Evolutionary conservation across 1,139 yeast genomes (phyloP).

Genomic region (Suhomyces panamericanus): DNA sequence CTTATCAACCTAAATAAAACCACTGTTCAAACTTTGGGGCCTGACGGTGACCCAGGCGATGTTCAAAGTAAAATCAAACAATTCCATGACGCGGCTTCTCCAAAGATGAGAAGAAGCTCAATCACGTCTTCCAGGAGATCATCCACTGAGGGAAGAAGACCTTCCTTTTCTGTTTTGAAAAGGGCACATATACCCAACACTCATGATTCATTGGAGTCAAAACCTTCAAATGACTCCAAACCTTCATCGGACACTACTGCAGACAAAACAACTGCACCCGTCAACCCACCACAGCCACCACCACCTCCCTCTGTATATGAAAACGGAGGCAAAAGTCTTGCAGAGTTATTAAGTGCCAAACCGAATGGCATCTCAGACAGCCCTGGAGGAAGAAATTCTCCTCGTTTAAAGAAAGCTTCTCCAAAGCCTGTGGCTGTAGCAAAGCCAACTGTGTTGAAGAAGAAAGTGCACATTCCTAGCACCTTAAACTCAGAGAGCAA

Average conservation of each 20-base stretch:
- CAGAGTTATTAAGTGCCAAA: slow-evolving; percentile 36
- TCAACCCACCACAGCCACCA: slow-evolving; percentile 4
- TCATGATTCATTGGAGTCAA: neutral
- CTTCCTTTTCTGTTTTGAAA: slow-evolving; percentile 20
- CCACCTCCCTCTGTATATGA: slow-evolving; percentile 19
- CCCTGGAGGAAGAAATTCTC: slow-evolving; percentile 18
- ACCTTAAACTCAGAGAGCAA: neutral
- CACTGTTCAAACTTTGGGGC: slow-evolving; percentile 54
- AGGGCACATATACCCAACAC: slow-evolving; percentile 7
- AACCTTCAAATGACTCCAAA: slow-evolving; percentile 8
- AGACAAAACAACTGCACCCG: neutral
- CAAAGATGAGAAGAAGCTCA: slow-evolving; percentile 18
- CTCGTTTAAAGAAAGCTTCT: slow-evolving; percentile 21
- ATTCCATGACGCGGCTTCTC: slow-evolving; percentile 16
- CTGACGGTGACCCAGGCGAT: slow-evolving; percentile 21
- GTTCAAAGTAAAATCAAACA: slow-evolving; percentile 19
- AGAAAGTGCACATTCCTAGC: slow-evolving; percentile 24
- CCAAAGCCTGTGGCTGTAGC: slow-evolving; percentile 27
- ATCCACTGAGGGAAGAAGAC: slow-evolving; percentile 20
- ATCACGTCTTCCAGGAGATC: slow-evolving; percentile 15
- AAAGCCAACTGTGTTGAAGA: slow-evolving; percentile 45
- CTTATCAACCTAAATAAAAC: slow-evolving; percentile 56
- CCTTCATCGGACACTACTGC: neutral
- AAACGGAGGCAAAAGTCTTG: slow-evolving; percentile 34
- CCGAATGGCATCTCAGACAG: slow-evolving; percentile 10